Evolutionary conservation across 176 grass and related monocot genomes (phyloP), one percentile per base, ranked within the genome.

Genomic region (Carex pumila): DNA sequence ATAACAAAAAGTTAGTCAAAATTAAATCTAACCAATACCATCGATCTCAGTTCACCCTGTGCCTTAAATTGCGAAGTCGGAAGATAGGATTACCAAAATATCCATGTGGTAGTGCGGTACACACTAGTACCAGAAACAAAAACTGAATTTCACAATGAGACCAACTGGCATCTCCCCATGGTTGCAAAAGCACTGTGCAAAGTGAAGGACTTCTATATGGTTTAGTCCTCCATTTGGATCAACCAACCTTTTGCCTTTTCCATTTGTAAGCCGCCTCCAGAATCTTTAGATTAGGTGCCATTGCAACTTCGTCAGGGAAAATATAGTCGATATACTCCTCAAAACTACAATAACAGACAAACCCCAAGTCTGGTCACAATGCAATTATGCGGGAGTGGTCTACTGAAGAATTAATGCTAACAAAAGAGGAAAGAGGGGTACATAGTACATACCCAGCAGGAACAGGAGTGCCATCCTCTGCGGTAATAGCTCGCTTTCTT

Each of bases 271-370:
- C 92, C 25, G 89, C 92, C 82, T 94, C 95, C 10, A 94, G 11
- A 66, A 98, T 93, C 83, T 98, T 95, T 13, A 94, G 59, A 64
- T 93, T 95, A 12, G 95, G 95, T 5, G 92, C 91, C 81, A 85
- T 63, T 8, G 91, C 86, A 21, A 98, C 91, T 41, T 98, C 95
- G 17, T 98, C 91, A 68, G 95, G 89, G 84, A 98, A 98, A 85
- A 93, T 91, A 58, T 98, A 95, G 63, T 95, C 92, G 8, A 93
- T 90, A 43, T 95, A 98, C 61, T 95, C 95, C 91, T 98, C 95
- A 1, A 90, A 94, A 62, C 95, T 98, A 71, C 34, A 91, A 12
- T 19, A 52, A 43, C 11, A 87, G 81, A 68, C 12, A 83, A 81
- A 83, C 2, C 11, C 32, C 34, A n/a, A 79, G 56, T 92, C 86